phyloP scores from a whole-genome alignment of 768 basidiomycete species.

The Termitomyces sp. region DNA sequence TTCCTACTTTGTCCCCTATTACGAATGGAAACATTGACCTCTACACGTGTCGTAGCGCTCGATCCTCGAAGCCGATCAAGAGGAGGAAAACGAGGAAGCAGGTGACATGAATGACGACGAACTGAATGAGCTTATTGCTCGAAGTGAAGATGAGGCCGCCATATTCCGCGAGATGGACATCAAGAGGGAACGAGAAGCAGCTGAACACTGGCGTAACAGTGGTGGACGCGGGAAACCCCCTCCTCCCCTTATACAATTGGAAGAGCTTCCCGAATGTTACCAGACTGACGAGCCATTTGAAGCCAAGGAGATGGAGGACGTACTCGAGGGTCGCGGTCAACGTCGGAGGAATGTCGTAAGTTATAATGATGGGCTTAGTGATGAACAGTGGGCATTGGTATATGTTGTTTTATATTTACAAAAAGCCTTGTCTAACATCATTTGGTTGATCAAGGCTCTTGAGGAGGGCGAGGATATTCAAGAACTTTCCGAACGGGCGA shows the following conservation, averaged over 20 bases:
- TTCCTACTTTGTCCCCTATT: not conserved
- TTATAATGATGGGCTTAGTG: conserved; percentile 91
- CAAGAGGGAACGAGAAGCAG: conserved; percentile 64
- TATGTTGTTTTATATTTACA: conserved; percentile 16
- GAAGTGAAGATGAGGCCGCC: conserved; percentile 70
- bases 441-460: conserved; percentile 42
- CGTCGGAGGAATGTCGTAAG: conserved; percentile 78
- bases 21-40: not conserved
- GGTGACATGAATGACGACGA: conserved; percentile 94
- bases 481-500: conserved; percentile 60
- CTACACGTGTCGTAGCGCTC: conserved; percentile 54
- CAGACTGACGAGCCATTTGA: conserved; percentile 80
- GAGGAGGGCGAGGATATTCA: conserved; percentile 80
- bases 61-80: conserved; percentile 85
- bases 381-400: conserved; percentile 90
- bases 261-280: conserved; percentile 92
- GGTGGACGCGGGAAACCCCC: conserved; percentile 80
- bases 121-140: conserved; percentile 87
- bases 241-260: conserved; percentile 70
- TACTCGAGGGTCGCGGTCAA: conserved; percentile 79
- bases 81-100: conserved; percentile 85
- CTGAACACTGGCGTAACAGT: conserved; percentile 61
- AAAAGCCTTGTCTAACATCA: not conserved
- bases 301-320: conserved; percentile 51
- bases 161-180: conserved; percentile 82